phyloP scores from a whole-genome alignment of 768 basidiomycete genomes.

The Leccinum rimulosum region DNA sequence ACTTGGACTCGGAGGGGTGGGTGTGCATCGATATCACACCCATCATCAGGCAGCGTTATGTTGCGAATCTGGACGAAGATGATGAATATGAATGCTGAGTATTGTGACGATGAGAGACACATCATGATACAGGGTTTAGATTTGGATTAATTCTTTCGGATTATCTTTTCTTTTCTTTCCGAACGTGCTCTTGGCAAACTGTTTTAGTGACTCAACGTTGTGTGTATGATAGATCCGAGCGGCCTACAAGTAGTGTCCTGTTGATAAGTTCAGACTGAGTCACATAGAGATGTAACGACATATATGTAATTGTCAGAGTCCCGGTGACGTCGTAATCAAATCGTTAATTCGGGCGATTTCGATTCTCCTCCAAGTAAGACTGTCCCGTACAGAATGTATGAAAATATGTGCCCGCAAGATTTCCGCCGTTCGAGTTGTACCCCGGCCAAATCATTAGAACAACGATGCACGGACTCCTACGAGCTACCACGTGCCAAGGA shows the following conservation, averaged over 20 bases:
- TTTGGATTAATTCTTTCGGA: background rate
- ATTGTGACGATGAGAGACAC: background rate
- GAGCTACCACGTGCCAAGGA: background rate
- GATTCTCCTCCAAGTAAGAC: background rate
- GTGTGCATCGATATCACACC: slow-evolving; percentile 31
- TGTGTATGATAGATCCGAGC: background rate
- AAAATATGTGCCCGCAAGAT: background rate
- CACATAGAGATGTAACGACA: background rate
- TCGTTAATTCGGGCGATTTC: background rate
- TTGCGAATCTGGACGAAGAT: slow-evolving; percentile 13
- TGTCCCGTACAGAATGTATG: background rate
- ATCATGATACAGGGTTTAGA: background rate
- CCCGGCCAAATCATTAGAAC: slow-evolving; percentile 1
- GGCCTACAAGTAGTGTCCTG: background rate
- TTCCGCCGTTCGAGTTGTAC: background rate
- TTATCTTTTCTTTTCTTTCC: background rate
- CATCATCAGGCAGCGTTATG: slow-evolving; percentile 17
- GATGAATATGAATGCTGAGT: background rate
- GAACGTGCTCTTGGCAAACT: background rate
- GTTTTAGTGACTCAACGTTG: background rate
- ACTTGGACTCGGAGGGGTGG: slow-evolving; percentile 20
- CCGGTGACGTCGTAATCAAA: background rate
- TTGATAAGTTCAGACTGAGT: background rate
- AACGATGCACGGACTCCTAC: slow-evolving; percentile 3
- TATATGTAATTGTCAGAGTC: background rate